A percentile compares a stretch with the other conserved stretches of the same genome.
Evolutionary conservation across 176 grass and related monocot species (phyloP).

Genomic region (Thinopyrum elongatum): DNA sequence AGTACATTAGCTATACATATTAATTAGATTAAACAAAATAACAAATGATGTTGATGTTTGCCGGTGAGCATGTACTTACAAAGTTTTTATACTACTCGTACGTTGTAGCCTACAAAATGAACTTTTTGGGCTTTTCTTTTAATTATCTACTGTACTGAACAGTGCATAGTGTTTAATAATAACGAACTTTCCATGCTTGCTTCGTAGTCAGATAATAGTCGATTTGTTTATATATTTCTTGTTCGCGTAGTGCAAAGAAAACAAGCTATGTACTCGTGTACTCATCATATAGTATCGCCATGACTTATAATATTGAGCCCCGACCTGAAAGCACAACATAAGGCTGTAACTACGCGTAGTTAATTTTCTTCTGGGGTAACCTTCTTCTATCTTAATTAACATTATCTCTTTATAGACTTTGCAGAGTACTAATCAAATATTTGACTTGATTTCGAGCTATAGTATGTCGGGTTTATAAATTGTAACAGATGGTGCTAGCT

Average conservation of each 20-base stretch:
- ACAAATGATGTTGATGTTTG: slow-evolving; percentile 46
- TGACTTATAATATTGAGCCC: slow-evolving; percentile 32
- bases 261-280: slow-evolving; percentile 31
- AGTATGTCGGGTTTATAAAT: slow-evolving; percentile 51
- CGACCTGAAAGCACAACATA: slow-evolving; percentile 29
- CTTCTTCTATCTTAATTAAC: slow-evolving; percentile 40
- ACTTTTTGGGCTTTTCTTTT: slow-evolving; percentile 39
- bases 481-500: slow-evolving; percentile 30
- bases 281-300: slow-evolving; percentile 31
- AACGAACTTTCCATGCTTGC: slow-evolving; percentile 42
- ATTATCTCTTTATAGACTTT: slow-evolving; percentile 42
- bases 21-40: not conserved
- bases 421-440: slow-evolving; percentile 56
- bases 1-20: slow-evolving; percentile 26
- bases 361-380: slow-evolving; percentile 37
- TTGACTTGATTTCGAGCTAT: slow-evolving; percentile 60
- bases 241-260: slow-evolving; percentile 28
- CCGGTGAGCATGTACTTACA: slow-evolving; percentile 17
- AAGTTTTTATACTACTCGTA: slow-evolving; percentile 22
- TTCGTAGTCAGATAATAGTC: slow-evolving; percentile 24
- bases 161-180: slow-evolving; percentile 40
- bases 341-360: slow-evolving; percentile 38
- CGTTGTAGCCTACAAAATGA: slow-evolving; percentile 28
- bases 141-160: not conserved
- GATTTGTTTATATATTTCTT: slow-evolving; percentile 39